Percentiles rank a stretch among this genome's conserved stretches.
Evolutionary conservation across 257 asterid species (phyloP).

Genomic region (Nicotiana tomentosiformis): DNA sequence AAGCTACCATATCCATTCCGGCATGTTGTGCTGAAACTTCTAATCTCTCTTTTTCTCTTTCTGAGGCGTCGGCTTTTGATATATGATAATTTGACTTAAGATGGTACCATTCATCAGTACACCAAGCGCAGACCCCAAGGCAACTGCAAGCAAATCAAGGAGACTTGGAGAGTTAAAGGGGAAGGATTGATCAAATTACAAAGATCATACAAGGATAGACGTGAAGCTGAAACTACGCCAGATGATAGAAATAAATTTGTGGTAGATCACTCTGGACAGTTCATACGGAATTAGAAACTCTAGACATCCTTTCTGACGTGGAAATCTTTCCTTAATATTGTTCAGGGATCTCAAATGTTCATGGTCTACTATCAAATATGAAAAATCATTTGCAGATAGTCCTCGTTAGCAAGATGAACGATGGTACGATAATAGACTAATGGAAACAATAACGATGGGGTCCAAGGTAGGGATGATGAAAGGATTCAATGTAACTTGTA

Average conservation of each 20-base stretch:
- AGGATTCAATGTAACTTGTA: neutral
- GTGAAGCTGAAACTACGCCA: neutral
- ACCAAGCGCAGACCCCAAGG: slow-evolving; percentile 77
- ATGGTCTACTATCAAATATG: neutral
- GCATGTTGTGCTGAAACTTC: neutral
- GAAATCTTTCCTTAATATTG: neutral
- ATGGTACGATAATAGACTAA: neutral
- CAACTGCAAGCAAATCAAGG: slow-evolving; percentile 40
- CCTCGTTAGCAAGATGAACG: neutral
- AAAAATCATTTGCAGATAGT: neutral
- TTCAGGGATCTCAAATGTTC: neutral
- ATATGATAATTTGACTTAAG: slow-evolving; percentile 68
- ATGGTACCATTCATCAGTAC: slow-evolving; percentile 77
- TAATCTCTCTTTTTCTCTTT: slow-evolving; percentile 75
- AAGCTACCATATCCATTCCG: neutral
- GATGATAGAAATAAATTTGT: neutral
- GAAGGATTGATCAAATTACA: neutral
- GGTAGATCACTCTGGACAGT: neutral
- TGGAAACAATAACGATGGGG: too few relatives aligned
- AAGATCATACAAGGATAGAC: neutral
- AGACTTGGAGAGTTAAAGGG: neutral
- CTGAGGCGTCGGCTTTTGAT: slow-evolving; percentile 54
- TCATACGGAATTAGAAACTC: neutral
- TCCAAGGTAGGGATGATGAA: neutral
- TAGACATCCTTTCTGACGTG: neutral